Base-by-base conservation (phyloP, 352 stramenopile genomes). In the Globisporangium solare region DNA sequence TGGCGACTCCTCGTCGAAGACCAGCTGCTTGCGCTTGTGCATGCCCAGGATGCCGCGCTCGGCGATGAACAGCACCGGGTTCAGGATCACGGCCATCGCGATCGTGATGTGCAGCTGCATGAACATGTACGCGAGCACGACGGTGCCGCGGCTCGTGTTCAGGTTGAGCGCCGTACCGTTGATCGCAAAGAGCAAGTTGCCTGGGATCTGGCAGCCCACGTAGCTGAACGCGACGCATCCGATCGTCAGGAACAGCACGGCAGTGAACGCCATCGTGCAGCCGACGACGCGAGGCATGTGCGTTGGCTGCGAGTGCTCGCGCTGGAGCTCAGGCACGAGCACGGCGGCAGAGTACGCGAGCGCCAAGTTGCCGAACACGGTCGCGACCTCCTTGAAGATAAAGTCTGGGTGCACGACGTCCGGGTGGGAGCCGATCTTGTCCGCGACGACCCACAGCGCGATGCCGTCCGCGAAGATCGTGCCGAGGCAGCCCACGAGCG, bases 71-170 rank as follows among this genome's bases (percentile, higher is more conserved):
- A 86, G 54, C 52, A 79, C 73, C 7, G 75, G 75, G 54, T 80
- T 78, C 42, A 86, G 47, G 55, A 86, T 83, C 21, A 83, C 71
- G 20, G 71, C 76, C 58, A 83, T 74, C 3, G 73, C 75, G 54
- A 86, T 83, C 46, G 71, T 79, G 58, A 86, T 78, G 60, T 86
- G 75, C 49, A 86, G 49, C 60, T 83, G 75, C 75, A 86, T 86
- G 66, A 79, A 83, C 58, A 78, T 61, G 51, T 76, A 86, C 10
- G 70, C 76, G 13, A 83, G 57, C 52, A 83, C 71, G 53, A 83
- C 71, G 54, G 63, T 65, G 60, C 74, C 76, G 21, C 74, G 66
- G 55, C 74, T 69, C 2, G 76, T 63, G 18, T 71, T 54, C 50
- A 86, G 61, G 52, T 79, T 60, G 11, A 86, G 58, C 5, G 68